These are phyloP conservation scores for Lactifluus subvellereus DNA, from an alignment of 768 basidiomycete species.

Conservation along the genomic window DNA sequence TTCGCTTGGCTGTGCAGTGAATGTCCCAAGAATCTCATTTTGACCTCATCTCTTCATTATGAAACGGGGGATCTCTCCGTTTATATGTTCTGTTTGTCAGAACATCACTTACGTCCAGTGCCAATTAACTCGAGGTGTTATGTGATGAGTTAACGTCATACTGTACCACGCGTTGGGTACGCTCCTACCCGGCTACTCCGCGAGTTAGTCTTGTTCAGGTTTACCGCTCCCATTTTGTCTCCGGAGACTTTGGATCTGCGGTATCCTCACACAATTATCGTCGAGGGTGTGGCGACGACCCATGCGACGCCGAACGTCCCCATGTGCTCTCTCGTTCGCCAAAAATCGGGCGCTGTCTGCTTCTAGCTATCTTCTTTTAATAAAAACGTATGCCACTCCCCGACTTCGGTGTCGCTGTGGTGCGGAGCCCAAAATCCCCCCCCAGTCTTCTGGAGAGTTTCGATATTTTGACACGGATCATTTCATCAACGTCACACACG, in stretches of 20 bases:
- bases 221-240: background rate
- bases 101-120: constrained; percentile 5
- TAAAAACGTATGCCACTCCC: constrained; percentile 1
- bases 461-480: constrained; percentile 4
- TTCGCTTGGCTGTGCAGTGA: background rate
- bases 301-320: background rate
- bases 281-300: background rate
- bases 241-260: constrained; percentile 18
- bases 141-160: constrained; percentile 6
- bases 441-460: constrained; percentile 10
- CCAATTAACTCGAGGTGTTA: background rate
- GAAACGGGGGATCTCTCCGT: background rate
- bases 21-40: background rate
- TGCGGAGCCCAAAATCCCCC: background rate
- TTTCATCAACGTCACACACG: background rate
- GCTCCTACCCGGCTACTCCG: constrained; percentile 7
- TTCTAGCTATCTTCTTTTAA: constrained; percentile 18
- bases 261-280: background rate
- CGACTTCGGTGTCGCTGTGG: constrained; percentile 3
- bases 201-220: constrained; percentile 13
- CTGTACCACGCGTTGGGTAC: background rate
- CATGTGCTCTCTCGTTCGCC: background rate
- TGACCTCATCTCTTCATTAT: background rate
- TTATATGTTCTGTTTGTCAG: background rate
- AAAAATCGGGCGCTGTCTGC: constrained; percentile 1